Base-by-base conservation (phyloP, 768 basidiomycete genomes). In the Boletellus ananas region DNA sequence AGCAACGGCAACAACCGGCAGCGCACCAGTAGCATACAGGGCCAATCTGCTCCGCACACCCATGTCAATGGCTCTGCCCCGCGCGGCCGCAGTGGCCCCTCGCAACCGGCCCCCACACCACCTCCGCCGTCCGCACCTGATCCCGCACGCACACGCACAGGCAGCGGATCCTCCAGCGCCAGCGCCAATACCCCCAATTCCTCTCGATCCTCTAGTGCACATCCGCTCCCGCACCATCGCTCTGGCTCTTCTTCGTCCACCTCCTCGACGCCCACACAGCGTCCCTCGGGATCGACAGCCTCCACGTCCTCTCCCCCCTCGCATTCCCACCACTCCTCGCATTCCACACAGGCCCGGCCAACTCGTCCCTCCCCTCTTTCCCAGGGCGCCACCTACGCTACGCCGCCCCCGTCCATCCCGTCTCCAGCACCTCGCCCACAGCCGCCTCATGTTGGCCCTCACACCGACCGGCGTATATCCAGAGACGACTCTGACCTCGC, bases 401-500 rank as follows among this genome's bases (percentile, higher is more conserved):
- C 51, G 45, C 37, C 61, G 10, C 35, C 57, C 12, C 49, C 54
- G 2, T 27, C 62, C 29, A 23, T 25, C 50, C 58, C 47, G 38
- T 54, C 52, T 9, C 54, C 45, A 9, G 34, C 41, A 8, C 47
- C 62, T 48, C 57, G 66, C 47, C 16, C 67, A 21, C 57, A 68
- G 56, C 42, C 60, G 53, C 56, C 69, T 31, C 66, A 58, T 33
- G 79, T 71, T 49, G 79, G 76, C 52, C 76, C 80, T 9, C 80
- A 81, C 23, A 68, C 80, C 3, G 87, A 89, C 66, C 81, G 84
- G 60, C 81, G 87, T 45, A 85, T 87, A 79, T 88, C 87, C 18
- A 78, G 79, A 52, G 85, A 87, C 67, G 86, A 89, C 59, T 84
- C 80, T 50, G 85, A 87, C 69, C 72, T 86, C 25, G 78, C 76